phyloP scores from a whole-genome alignment of 371 early-diverging fungal genomes.

The Mortierella polycephala region DNA sequence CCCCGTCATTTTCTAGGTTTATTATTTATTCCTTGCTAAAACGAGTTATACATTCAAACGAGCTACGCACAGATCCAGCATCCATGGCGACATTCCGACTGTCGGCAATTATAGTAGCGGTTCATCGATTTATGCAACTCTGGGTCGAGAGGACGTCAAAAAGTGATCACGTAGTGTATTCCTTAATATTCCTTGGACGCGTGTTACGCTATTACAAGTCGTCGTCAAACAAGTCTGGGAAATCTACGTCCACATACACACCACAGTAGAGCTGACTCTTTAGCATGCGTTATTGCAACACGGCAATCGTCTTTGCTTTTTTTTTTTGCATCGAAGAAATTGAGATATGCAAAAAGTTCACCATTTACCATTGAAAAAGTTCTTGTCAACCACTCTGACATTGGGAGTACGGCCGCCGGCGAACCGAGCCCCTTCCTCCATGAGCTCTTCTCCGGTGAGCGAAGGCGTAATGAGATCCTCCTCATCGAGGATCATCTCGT shows the following conservation, averaged over 20 bases:
- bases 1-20: too few relatives aligned
- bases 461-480: constrained; percentile 43
- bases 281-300: too few relatives aligned
- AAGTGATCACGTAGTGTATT: neutral
- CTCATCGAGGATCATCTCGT: constrained; percentile 46
- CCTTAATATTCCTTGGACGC: neutral
- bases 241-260: constrained; percentile 13
- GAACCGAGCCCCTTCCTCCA: constrained; percentile 35
- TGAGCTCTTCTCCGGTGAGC: constrained; percentile 37
- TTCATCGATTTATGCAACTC: too few relatives aligned
- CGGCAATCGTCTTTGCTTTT: too few relatives aligned
- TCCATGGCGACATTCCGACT: too few relatives aligned
- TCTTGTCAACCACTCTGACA: constrained; percentile 43
- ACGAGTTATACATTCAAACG: too few relatives aligned
- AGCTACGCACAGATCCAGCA: too few relatives aligned
- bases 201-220: constrained; percentile 15
- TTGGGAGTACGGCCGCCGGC: constrained; percentile 14
- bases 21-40: too few relatives aligned
- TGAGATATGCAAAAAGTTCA: neutral
- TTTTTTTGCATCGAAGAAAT: neutral
- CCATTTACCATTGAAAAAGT: constrained; percentile 42
- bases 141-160: too few relatives aligned
- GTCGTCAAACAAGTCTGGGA: constrained; percentile 47
- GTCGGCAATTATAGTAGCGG: too few relatives aligned
- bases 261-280: too few relatives aligned